phyloP scores from a whole-genome alignment of 306 rosid species.

The Ormosia semicastrata region DNA sequence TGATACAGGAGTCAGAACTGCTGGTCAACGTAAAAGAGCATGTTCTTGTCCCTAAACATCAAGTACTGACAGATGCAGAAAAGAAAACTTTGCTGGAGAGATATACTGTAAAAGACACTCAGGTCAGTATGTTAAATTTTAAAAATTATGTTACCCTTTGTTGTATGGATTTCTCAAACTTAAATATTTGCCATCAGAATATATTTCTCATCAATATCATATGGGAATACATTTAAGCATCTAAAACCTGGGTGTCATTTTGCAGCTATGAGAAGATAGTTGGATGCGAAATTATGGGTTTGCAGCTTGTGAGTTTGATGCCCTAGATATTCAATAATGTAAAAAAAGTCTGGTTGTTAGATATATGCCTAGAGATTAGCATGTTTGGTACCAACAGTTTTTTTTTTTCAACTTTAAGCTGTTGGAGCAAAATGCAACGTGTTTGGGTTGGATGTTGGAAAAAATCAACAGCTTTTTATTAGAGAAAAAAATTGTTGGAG shows the following conservation, averaged over 20 bases:
- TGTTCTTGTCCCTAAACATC: conserved; percentile 78
- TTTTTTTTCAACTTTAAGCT: too few relatives aligned
- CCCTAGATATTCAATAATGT: neutral
- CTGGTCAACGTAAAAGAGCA: conserved; percentile 67
- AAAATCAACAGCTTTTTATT: too few relatives aligned
- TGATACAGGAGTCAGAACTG: conserved; percentile 74
- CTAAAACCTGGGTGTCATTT: neutral
- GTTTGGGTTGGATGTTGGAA: too few relatives aligned
- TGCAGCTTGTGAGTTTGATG: neutral
- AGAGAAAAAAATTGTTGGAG: too few relatives aligned
- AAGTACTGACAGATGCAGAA: conserved; percentile 54
- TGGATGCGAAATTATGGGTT: neutral
- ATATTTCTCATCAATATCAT: neutral
- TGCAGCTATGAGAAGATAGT: neutral
- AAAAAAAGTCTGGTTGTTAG: neutral
- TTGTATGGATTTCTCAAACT: neutral
- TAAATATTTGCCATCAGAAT: neutral
- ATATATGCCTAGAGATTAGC: neutral
- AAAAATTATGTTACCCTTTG: neutral
- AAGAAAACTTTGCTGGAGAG: conserved; percentile 83
- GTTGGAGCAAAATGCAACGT: too few relatives aligned
- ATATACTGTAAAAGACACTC: conserved; percentile 82
- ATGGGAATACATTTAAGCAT: neutral
- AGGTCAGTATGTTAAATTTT: conserved; percentile 44
- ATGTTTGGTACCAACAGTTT: too few relatives aligned